These are phyloP conservation scores for Neopestalotiopsis clavispora DNA, from an alignment of 2,329 filamentous ascomycete species.

Conservation along the genomic window DNA sequence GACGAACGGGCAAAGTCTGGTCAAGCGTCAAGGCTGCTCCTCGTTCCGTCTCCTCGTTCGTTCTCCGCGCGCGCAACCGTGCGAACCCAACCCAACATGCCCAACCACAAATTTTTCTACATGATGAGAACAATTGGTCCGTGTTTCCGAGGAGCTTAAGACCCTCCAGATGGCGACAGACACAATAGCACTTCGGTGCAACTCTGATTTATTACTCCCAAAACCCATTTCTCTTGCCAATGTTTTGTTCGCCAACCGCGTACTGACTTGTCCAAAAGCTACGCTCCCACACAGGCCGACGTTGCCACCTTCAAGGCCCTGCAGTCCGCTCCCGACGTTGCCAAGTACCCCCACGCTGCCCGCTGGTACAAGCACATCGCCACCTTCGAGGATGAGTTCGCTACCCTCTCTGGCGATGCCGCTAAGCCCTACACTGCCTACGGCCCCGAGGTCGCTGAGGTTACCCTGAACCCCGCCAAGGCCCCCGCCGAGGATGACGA, in stretches of 20 bases:
- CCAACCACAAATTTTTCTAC: slow-evolving; percentile 10
- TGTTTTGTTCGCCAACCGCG: background rate
- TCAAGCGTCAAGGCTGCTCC: slow-evolving; percentile 1
- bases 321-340: slow-evolving; percentile 72
- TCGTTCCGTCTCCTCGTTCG: slow-evolving; percentile 4
- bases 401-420: slow-evolving; percentile 87
- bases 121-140: slow-evolving; percentile 82
- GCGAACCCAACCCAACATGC: background rate
- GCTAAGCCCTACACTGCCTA: slow-evolving; percentile 88
- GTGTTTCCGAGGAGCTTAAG: slow-evolving; percentile 83
- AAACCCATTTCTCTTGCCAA: slow-evolving; percentile 11
- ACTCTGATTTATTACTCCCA: slow-evolving; percentile 33
- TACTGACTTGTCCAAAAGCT: slow-evolving; percentile 39
- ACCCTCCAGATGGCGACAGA: slow-evolving; percentile 61
- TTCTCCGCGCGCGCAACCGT: slow-evolving; percentile 13
- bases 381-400: slow-evolving; percentile 91
- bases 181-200: slow-evolving; percentile 41
- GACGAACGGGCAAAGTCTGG: background rate
- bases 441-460: slow-evolving; percentile 80
- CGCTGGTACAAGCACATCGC: slow-evolving; percentile 99
- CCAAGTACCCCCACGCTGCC: slow-evolving; percentile 91
- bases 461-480: slow-evolving; percentile 85
- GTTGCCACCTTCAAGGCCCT: slow-evolving; percentile 94
- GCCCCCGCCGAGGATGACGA: slow-evolving; percentile 76
- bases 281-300: slow-evolving; percentile 87